These are phyloP conservation scores for Cyberlindnera xishuangbannaensis DNA, from an alignment of 805 yeast species.

Conservation along the genomic window DNA sequence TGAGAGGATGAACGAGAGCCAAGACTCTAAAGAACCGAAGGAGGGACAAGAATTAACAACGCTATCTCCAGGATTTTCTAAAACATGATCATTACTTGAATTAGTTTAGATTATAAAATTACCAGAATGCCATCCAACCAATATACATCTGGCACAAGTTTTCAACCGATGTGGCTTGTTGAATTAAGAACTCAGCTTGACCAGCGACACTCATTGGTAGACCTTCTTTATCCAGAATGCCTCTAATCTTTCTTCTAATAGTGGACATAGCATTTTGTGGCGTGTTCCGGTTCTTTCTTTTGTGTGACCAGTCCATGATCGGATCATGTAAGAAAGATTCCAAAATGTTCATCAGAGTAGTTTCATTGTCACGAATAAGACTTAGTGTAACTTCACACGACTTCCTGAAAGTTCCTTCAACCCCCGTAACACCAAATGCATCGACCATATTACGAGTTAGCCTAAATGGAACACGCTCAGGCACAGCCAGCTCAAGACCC, in stretches of 20 bases:
- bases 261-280: slow-evolving; percentile 68
- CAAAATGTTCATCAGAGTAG: slow-evolving; percentile 79
- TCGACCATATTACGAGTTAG: slow-evolving; percentile 83
- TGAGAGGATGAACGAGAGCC: no score
- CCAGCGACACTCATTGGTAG: slow-evolving; percentile 87
- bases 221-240: slow-evolving; percentile 75
- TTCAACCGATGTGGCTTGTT: slow-evolving; percentile 68
- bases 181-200: slow-evolving; percentile 84
- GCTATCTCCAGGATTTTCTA: no score
- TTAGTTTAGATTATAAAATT: no score
- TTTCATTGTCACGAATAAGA: slow-evolving; percentile 71
- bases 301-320: slow-evolving; percentile 66
- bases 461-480: slow-evolving; percentile 93
- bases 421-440: slow-evolving; percentile 82
- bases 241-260: slow-evolving; percentile 76
- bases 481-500: slow-evolving; percentile 63
- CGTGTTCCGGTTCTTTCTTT: slow-evolving; percentile 34
- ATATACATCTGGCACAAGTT: slow-evolving; percentile 81
- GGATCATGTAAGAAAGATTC: slow-evolving; percentile 94
- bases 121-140: slow-evolving; percentile 84
- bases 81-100: no score
- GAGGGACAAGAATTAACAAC: no score
- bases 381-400: slow-evolving; percentile 80
- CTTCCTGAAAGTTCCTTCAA: slow-evolving; percentile 84
- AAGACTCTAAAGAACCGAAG: no score